phyloP scores from a whole-genome alignment of 2,329 filamentous ascomycete species.

The Incumbomyces lentus region DNA sequence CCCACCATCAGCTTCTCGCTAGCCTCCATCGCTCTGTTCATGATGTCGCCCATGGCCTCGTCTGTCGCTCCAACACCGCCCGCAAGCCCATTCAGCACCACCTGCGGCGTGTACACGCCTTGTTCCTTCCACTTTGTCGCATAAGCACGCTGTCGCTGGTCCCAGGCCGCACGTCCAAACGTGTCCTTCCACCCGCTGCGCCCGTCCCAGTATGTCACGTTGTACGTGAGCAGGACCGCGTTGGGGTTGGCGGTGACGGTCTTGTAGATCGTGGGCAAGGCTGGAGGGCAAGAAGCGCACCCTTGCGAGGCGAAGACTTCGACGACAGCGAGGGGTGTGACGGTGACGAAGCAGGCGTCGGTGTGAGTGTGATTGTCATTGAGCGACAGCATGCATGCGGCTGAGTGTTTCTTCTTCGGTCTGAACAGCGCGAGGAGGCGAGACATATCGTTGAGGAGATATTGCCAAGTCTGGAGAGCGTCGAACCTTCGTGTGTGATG shows the following conservation, averaged over 20 bases:
- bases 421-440: no score
- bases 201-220: constrained; percentile 16
- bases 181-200: constrained; percentile 14
- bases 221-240: constrained; percentile 15
- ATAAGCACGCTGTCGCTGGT: constrained; percentile 12
- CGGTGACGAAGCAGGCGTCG: constrained; percentile 10
- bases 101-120: constrained; percentile 15
- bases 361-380: constrained; percentile 8
- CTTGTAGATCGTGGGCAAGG: constrained; percentile 13
- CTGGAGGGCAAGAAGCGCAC: constrained; percentile 15
- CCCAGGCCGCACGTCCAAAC: constrained; percentile 13
- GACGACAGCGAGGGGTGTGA: constrained; percentile 11
- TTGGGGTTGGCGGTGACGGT: constrained; percentile 13
- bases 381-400: no score
- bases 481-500: no score
- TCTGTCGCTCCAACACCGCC: constrained; percentile 14
- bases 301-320: constrained; percentile 17
- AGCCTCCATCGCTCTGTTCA: constrained; percentile 11
- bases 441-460: no score
- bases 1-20: constrained; percentile 9
- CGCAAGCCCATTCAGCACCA: constrained; percentile 12
- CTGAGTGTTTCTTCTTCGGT: no score
- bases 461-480: no score
- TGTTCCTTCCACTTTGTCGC: constrained; percentile 11
- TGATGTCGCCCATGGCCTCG: constrained; percentile 11